A percentile compares a stretch with the other conserved stretches of the same genome.
Evolutionary conservation across 2,329 filamentous ascomycete species (phyloP).

Genomic region (Calonectria hongkongensis): DNA sequence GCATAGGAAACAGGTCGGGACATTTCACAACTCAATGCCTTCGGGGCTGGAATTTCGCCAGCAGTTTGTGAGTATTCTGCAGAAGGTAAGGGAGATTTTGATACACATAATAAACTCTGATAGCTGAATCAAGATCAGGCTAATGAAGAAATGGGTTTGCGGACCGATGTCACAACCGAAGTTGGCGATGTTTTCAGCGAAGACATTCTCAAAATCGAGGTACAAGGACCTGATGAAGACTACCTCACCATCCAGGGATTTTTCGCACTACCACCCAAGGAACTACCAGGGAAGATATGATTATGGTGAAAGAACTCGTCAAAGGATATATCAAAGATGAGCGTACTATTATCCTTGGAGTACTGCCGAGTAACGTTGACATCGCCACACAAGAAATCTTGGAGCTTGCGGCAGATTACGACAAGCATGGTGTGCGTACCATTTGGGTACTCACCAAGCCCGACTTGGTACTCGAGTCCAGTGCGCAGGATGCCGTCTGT

Average conservation of each 20-base stretch:
- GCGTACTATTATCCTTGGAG: slow-evolving; percentile 66
- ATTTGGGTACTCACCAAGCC: slow-evolving; percentile 70
- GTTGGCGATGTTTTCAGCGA: slow-evolving; percentile 61
- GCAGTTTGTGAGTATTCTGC: neutral
- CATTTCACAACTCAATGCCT: neutral
- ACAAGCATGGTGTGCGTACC: slow-evolving; percentile 60
- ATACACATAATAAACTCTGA: slow-evolving; percentile 21
- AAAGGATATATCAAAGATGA: slow-evolving; percentile 63
- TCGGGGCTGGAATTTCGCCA: neutral
- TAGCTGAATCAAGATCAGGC: slow-evolving; percentile 48
- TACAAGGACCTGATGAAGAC: slow-evolving; percentile 61
- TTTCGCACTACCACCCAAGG: slow-evolving; percentile 62
- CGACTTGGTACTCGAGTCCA: slow-evolving; percentile 65
- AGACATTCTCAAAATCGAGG: slow-evolving; percentile 58
- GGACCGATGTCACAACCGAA: slow-evolving; percentile 40
- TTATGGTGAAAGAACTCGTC: slow-evolving; percentile 64
- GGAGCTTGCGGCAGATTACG: slow-evolving; percentile 53
- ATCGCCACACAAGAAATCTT: slow-evolving; percentile 58
- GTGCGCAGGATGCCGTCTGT: slow-evolving; percentile 58
- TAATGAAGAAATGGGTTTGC: slow-evolving; percentile 62
- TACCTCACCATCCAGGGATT: slow-evolving; percentile 68
- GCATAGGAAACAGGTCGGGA: neutral
- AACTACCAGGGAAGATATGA: slow-evolving; percentile 63
- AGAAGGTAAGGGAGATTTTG: neutral
- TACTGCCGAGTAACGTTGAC: slow-evolving; percentile 57